Base-by-base conservation (phyloP, 352 stramenopile species). In the Globisporangium nunn region DNA sequence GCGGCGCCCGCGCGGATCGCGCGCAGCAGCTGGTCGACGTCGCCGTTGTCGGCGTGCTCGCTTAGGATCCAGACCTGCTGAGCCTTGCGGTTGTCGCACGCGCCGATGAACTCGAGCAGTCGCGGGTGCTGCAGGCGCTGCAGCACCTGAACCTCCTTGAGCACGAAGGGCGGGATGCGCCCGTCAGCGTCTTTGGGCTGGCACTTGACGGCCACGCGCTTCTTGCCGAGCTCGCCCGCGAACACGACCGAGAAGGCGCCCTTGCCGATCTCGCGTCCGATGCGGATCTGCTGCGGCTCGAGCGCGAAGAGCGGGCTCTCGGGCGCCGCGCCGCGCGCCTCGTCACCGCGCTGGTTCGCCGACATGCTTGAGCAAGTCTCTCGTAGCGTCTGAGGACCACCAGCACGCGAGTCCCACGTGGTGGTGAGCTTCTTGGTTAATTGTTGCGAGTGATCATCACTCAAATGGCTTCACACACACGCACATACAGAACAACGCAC, bases 61-160 rank as follows among this genome's bases (percentile, higher is more conserved):
- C 80, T 93, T 8, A 94, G 65, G 50, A 94, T 94, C 71, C 84
- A 87, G 31, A 94, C 69, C 60, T 94, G 80, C 48, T 85, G 85
- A 49, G 77, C 71, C 35, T 79, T 76, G 43, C 73, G 65, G 62
- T 88, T 72, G 63, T 92, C 80, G 17, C 79, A 81, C 17, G 80
- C 76, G 41, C 84, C 84, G 12, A 85, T 74, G 65, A 88, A 93
- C 62, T 86, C 70, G 64, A 93, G 65, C 40, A 93, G 71, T 56
- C 81, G 79, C 52, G 78, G 72, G 62, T 93, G 84, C 47, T 64
- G 71, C 54, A 93, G 71, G 39, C 79, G 60, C 45, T 78, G 66
- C 39, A 89, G 67, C 50, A 91, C 75, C 58, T 88, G 74, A 48
- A 93, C 79, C 41, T 93, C 84, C 40, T 87, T 76, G 56, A 88